Percentiles rank a stretch among this genome's conserved stretches.
These are phyloP conservation scores for Didymosphaeria variabile DNA, from an alignment of 2,329 filamentous ascomycete species.

Conservation along the genomic window DNA sequence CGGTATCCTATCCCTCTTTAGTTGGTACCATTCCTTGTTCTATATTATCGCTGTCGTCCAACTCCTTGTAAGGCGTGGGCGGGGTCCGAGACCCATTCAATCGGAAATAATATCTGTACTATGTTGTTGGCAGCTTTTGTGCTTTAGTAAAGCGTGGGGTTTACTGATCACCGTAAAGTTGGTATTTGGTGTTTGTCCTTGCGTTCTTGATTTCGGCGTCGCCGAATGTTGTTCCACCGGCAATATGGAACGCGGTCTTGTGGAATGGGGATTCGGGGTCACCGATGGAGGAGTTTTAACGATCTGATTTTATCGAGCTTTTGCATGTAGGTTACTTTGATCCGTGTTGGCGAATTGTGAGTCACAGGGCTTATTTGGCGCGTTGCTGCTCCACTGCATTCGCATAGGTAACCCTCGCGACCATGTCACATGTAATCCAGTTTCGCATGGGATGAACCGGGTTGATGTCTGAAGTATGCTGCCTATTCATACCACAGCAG, in stretches of 20 bases:
- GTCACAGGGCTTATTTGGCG: too few relatives aligned
- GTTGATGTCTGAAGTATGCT: constrained; percentile 22
- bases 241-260: not conserved
- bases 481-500: too few relatives aligned
- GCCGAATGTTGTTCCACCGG: not conserved
- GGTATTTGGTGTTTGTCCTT: not conserved
- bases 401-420: too few relatives aligned
- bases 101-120: not conserved
- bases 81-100: not conserved
- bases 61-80: not conserved
- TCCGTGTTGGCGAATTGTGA: too few relatives aligned
- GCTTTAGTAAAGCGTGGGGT: not conserved
- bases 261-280: too few relatives aligned
- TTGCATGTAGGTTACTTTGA: too few relatives aligned
- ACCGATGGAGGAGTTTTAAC: too few relatives aligned
- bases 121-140: not conserved
- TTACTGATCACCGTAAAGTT: not conserved
- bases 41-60: not conserved
- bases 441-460: too few relatives aligned
- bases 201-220: not conserved
- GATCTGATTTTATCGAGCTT: too few relatives aligned
- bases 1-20: not conserved
- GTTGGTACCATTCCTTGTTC: too few relatives aligned
- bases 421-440: too few relatives aligned
- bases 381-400: too few relatives aligned